Base-by-base conservation (phyloP, 2,329 filamentous ascomycete species). In the Cytospora piceicola region DNA sequence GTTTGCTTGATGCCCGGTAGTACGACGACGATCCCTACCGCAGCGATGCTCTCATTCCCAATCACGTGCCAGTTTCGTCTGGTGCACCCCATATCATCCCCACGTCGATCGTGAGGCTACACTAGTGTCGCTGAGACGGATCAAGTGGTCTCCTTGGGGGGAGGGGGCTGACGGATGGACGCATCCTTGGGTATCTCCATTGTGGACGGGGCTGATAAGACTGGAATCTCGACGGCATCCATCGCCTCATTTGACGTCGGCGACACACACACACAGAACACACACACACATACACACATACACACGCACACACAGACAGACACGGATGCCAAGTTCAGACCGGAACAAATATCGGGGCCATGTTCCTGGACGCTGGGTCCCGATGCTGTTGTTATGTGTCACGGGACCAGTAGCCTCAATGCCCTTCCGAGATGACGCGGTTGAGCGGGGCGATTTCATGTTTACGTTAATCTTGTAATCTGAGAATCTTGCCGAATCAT, bases 1-100 rank as follows among this genome's bases (percentile, higher is more conserved):
- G n/a, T 49, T 49, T 49, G n/a, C 46, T 49, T 49, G n/a, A n/a
- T 24, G n/a, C 46, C 46, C n/a, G 46, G n/a, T n/a, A 49, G 34
- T 36, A 49, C 24, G 46, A 24, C 8, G 46, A 49, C 46, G 46
- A 24, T 49, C 46, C n/a, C 46, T 24, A 36, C 34, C 34, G 12
- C 34, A 36, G 34, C 12, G 17, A 24, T 14, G 22, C n/a, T 22
- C 46, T 24, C 12, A 4, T 49, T 24, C n/a, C 46, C 46, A 49
- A 49, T 49, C 46, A 49, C 46, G 46, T 49, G n/a, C 46, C 46
- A 49, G 8, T 49, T 8, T 49, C 46, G n/a, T 49, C n/a, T 49
- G 46, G n/a, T 5, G 12, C 46, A 22, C n/a, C n/a, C 46, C 46
- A 49, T 49, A 24, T 49, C n/a, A 24, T 24, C 46, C 46, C 46